Base-by-base conservation (phyloP, 306 rosid species). In the Vigna hirtella region DNA sequence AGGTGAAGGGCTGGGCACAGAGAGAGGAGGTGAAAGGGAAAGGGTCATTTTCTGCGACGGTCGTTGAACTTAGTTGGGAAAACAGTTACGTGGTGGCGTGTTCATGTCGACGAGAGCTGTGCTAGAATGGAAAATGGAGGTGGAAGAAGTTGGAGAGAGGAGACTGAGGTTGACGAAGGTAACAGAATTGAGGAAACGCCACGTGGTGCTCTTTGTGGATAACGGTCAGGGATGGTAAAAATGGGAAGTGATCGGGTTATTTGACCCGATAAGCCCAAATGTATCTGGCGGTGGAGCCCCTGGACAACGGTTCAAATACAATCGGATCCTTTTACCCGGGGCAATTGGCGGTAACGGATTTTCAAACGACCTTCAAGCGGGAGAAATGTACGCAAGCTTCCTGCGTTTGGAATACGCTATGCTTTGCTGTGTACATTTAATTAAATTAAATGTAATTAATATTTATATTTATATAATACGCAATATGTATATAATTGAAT, bases 131-230 rank as follows among this genome's bases (percentile, higher is more conserved):
- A 16, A 70, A 61, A 20, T 34, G 67, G 28, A 66, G 87, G 71
- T 3, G 51, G 84, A 48, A 56, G 80, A 51, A 67, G 47, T 62
- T 6, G 66, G 10, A 34, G 51, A 3, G 16, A 10, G 47, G n/a
- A 17, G 73, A 61, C 49, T 11, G 52, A 71, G 49, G 49, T 38
- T 45, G 50, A 4, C 0, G 15, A 45, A 1, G 24, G 58, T 20
- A 84, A 64, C 51, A 36, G 58, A 88, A 68, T 77, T 32, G 63
- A 79, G 80, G 68, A 78, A 85, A 83, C 70, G 91, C 79, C 98
- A 85, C 98, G 93, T 89, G 89, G 76, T 73, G 83, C 57, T 30
- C 59, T 82, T 88, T 79, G 78, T 82, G 91, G 96, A 91, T 91
- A 93, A 89, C 86, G 76, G 80, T 72, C 66, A n/a, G 42, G 18